These are phyloP conservation scores for Suhomyces kunorum DNA, from an alignment of 1,139 yeast species.

Conservation along the genomic window DNA sequence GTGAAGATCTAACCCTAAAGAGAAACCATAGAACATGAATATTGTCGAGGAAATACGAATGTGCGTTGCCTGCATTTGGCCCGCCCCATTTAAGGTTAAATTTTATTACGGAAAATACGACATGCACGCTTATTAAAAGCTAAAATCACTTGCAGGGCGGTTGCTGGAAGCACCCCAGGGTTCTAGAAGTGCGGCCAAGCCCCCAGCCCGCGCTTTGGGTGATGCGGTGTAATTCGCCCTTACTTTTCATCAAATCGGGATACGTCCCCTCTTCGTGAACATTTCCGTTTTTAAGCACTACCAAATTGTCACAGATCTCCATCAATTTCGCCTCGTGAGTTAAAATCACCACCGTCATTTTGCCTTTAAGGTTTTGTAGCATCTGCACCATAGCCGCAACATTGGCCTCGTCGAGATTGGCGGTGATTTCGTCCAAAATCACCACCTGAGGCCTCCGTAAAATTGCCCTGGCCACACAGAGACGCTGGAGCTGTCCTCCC, in stretches of 20 bases:
- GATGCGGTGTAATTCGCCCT: constrained; percentile 22
- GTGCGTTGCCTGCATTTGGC: too few species aligned
- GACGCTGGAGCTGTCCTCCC: constrained; percentile 80
- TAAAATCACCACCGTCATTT: constrained; percentile 49
- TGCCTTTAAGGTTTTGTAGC: constrained; percentile 34
- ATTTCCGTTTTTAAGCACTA: constrained; percentile 47
- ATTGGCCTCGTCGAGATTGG: constrained; percentile 69
- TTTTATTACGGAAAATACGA: constrained; percentile 1
- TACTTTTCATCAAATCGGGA: constrained; percentile 13
- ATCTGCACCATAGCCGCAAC: constrained; percentile 42
- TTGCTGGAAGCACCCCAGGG: background rate
- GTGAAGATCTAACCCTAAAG: constrained; percentile 37
- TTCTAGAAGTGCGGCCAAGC: background rate
- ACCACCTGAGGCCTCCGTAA: constrained; percentile 62
- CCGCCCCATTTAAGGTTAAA: background rate
- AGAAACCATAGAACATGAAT: background rate
- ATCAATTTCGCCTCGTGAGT: constrained; percentile 65
- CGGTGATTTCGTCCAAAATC: constrained; percentile 78
- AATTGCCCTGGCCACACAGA: constrained; percentile 75
- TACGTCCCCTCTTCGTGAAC: constrained; percentile 32
- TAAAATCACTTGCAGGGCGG: background rate
- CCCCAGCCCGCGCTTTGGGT: background rate
- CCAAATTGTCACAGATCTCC: constrained; percentile 45
- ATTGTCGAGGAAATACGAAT: too few species aligned
- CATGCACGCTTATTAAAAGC: background rate